phyloP scores from a whole-genome alignment of 2,329 filamentous ascomycete genomes.

The Pleoardoris graminearum region DNA sequence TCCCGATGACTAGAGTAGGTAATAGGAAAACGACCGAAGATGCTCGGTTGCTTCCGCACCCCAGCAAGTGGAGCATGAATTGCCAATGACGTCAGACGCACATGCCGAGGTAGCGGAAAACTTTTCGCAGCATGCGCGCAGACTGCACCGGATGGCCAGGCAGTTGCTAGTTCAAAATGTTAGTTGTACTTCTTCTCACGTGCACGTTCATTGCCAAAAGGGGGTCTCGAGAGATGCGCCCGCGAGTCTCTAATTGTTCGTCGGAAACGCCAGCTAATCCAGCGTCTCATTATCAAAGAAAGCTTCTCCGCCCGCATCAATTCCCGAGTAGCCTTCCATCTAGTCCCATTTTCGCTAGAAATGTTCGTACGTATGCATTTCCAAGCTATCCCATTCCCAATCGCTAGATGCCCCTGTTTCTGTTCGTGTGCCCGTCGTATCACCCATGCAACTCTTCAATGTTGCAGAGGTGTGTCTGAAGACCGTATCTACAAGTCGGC shows the following conservation, averaged over 20 bases:
- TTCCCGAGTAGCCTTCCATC: constrained; percentile 12
- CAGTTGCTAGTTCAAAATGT: too few species aligned
- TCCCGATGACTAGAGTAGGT: too few species aligned
- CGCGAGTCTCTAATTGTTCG: constrained; percentile 30
- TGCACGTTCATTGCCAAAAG: too few species aligned
- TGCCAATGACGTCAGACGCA: constrained; percentile 4
- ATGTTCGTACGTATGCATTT: constrained; percentile 27
- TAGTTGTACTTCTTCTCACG: too few species aligned
- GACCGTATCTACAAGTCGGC: constrained; percentile 59
- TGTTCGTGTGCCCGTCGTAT: constrained; percentile 35
- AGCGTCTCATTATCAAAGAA: constrained; percentile 27
- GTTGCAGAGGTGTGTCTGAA: constrained; percentile 25
- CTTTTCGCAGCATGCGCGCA: background rate
- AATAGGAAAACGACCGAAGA: too few species aligned
- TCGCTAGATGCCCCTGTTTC: constrained; percentile 30
- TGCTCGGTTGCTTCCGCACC: background rate
- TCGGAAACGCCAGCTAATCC: constrained; percentile 40
- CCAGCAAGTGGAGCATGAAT: too few species aligned
- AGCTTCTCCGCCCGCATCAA: constrained; percentile 19
- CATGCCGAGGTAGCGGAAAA: constrained; percentile 2
- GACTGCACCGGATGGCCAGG: background rate
- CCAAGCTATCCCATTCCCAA: constrained; percentile 17
- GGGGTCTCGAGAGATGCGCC: background rate
- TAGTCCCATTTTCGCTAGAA: constrained; percentile 31
- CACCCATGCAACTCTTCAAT: constrained; percentile 17